Evolutionary conservation across 192 early-diverging fungal species (phyloP).

Genomic region (Linnemannia exigua): DNA sequence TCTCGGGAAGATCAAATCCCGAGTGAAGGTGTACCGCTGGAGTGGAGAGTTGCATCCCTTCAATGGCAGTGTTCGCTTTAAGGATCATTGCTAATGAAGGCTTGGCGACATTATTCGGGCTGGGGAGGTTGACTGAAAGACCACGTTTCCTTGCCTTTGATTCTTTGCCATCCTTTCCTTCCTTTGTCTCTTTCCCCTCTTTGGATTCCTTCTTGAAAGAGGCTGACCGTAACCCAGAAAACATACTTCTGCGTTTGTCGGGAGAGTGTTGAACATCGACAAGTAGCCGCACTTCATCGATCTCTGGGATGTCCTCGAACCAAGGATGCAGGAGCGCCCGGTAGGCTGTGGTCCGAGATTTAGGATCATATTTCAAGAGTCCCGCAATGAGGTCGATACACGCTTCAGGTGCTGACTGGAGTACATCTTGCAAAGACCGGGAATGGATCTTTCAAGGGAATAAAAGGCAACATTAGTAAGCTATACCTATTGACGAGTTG

Average conservation of each 20-base stretch:
- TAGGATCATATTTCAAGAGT: slow-evolving; percentile 86
- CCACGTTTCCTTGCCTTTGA: slow-evolving; percentile 26
- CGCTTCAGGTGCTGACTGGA: slow-evolving; percentile 70
- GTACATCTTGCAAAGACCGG: slow-evolving; percentile 67
- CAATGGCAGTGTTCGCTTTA: not conserved
- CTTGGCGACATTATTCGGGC: not conserved
- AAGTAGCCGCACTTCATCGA: slow-evolving; percentile 25
- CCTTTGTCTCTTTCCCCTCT: not conserved
- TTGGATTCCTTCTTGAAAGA: slow-evolving; percentile 36
- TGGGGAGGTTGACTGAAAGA: slow-evolving; percentile 17
- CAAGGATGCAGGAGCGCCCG: slow-evolving; percentile 78
- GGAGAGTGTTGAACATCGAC: slow-evolving; percentile 43
- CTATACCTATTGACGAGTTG: slow-evolving; percentile 66
- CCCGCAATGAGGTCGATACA: slow-evolving; percentile 76
- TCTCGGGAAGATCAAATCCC: slow-evolving; percentile 29
- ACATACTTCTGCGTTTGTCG: slow-evolving; percentile 35
- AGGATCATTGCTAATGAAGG: slow-evolving; percentile 8
- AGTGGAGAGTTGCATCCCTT: not conserved
- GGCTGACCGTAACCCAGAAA: slow-evolving; percentile 24
- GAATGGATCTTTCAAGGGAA: slow-evolving; percentile 51
- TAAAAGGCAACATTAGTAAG: slow-evolving; percentile 71
- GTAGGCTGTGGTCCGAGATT: slow-evolving; percentile 76
- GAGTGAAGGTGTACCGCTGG: not conserved
- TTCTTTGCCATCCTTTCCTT: slow-evolving; percentile 18
- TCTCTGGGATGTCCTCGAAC: slow-evolving; percentile 59